Percentiles rank a stretch among this genome's conserved stretches.
These are phyloP conservation scores for Vitis hybrid DNA, from an alignment of 177 flowering plant genomes.

Conservation along the genomic window DNA sequence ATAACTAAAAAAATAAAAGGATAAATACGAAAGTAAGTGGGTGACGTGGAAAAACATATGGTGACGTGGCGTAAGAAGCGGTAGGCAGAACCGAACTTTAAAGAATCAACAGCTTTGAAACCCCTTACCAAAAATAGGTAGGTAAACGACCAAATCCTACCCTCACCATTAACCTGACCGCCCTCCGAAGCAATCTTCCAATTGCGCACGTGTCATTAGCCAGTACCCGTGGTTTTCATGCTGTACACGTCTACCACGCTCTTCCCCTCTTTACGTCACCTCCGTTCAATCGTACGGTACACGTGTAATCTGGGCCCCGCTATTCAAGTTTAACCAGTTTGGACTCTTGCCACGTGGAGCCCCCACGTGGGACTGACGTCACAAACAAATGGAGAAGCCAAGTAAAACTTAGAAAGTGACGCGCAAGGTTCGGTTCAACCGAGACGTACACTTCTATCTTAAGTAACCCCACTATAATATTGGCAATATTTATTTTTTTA, in stretches of 20 bases:
- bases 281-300: no score
- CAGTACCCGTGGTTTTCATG: no score
- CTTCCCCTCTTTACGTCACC: no score
- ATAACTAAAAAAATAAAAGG: not conserved
- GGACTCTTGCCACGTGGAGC: not conserved
- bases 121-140: not conserved
- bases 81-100: not conserved
- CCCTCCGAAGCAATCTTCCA: not conserved
- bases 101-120: no score
- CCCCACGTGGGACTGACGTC: not conserved
- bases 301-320: no score
- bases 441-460: conserved; percentile 5
- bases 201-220: not conserved
- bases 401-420: not conserved
- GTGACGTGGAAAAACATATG: not conserved
- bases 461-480: not conserved
- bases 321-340: not conserved
- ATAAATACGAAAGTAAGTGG: not conserved
- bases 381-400: not conserved
- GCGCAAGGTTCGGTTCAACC: not conserved
- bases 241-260: no score
- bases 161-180: not conserved
- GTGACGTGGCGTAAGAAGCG: not conserved
- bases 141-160: not conserved
- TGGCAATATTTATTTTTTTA: no score